phyloP scores from a whole-genome alignment of 148 eudicot species.

The Silene conica region DNA sequence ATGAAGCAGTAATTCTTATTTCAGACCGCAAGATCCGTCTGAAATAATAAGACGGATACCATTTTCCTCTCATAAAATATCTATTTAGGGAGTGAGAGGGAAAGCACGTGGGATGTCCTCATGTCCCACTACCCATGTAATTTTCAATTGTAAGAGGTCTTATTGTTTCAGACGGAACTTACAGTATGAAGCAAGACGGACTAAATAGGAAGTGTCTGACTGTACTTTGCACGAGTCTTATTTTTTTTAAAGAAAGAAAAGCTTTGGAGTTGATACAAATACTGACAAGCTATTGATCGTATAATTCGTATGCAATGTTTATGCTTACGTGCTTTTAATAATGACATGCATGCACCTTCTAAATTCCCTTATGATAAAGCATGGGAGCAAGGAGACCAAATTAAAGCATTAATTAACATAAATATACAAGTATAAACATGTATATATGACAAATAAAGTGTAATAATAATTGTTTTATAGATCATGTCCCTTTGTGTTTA shows the following conservation, averaged over 20 bases:
- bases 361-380: background rate
- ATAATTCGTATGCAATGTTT: too few relatives aligned
- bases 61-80: too few relatives aligned
- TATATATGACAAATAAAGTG: constrained; percentile 1
- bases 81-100: too few relatives aligned
- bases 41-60: too few relatives aligned
- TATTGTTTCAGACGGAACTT: too few relatives aligned
- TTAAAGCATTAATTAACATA: background rate
- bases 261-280: constrained; percentile 4
- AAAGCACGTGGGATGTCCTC: too few relatives aligned
- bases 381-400: constrained; percentile 4
- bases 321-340: constrained; percentile 6
- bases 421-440: background rate
- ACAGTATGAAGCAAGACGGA: too few relatives aligned
- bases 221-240: background rate
- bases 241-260: background rate
- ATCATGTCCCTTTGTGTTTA: background rate
- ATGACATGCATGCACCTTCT: constrained; percentile 20
- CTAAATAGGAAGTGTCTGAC: background rate
- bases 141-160: too few relatives aligned
- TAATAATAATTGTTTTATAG: background rate
- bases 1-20: too few relatives aligned
- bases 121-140: too few relatives aligned
- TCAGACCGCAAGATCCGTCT: too few relatives aligned
- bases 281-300: constrained; percentile 7